A percentile compares a stretch with the other conserved stretches of the same genome.
These are phyloP conservation scores for Hirsutella rhossiliensis DNA, from an alignment of 2,329 filamentous ascomycete species.

Conservation along the genomic window DNA sequence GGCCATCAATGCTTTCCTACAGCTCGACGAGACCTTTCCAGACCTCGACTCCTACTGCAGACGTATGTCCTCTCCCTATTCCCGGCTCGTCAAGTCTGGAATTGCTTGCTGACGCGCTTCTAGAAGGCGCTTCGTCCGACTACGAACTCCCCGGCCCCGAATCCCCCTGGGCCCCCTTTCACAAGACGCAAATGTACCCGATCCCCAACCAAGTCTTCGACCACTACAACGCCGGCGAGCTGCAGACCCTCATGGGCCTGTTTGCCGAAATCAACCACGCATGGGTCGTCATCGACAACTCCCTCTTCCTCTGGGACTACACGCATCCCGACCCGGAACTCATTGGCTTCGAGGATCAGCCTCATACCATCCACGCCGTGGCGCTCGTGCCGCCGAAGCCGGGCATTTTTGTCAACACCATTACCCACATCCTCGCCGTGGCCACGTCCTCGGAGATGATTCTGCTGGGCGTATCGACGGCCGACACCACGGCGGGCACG, in stretches of 20 bases:
- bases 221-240: conserved; percentile 77
- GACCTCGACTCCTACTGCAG: conserved; percentile 82
- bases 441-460: conserved; percentile 78
- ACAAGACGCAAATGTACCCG: conserved; percentile 73
- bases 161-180: conserved; percentile 75
- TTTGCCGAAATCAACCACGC: conserved; percentile 93
- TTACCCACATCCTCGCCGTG: conserved; percentile 81
- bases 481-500: conserved; percentile 53
- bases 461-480: conserved; percentile 70
- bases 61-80: conserved; percentile 46
- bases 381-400: conserved; percentile 74
- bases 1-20: conserved; percentile 70
- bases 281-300: conserved; percentile 93
- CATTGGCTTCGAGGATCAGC: conserved; percentile 83
- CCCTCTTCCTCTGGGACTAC: conserved; percentile 95
- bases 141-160: conserved; percentile 66
- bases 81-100: not conserved
- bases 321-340: conserved; percentile 83
- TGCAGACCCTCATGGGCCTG: conserved; percentile 87
- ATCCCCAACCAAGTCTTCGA: conserved; percentile 89
- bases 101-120: conserved; percentile 13
- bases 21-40: conserved; percentile 68
- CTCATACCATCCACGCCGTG: conserved; percentile 81
- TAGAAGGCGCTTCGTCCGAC: conserved; percentile 82
- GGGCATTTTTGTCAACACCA: conserved; percentile 76